Evolutionary conservation across 768 basidiomycete species (phyloP).

Genomic region (Russula abietina): DNA sequence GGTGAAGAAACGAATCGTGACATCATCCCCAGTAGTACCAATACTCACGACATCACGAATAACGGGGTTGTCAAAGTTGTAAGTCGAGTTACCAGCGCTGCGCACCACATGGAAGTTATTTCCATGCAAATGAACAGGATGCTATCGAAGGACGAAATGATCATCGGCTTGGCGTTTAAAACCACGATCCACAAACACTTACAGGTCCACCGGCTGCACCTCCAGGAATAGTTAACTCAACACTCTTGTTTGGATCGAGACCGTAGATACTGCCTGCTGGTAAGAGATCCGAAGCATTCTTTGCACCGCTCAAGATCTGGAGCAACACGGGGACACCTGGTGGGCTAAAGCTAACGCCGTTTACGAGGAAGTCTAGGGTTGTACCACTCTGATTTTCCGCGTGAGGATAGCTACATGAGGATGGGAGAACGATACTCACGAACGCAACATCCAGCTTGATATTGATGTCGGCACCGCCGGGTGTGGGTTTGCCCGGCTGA

Average conservation of each 20-base stretch:
- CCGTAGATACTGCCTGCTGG: slow-evolving; percentile 43
- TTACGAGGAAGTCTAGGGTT: background rate
- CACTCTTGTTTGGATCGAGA: slow-evolving; percentile 39
- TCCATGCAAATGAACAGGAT: background rate
- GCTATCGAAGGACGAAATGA: background rate
- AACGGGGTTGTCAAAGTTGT: background rate
- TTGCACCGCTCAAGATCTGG: background rate
- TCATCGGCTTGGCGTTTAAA: too few species aligned
- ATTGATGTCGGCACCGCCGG: background rate
- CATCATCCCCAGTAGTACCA: background rate
- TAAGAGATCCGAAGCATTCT: slow-evolving; percentile 40
- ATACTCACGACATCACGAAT: background rate
- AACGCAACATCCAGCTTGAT: background rate
- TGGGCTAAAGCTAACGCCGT: background rate
- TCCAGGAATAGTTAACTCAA: background rate
- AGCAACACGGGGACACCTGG: background rate
- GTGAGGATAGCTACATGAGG: background rate
- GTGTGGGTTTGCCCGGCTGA: background rate
- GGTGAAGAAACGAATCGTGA: background rate
- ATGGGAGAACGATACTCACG: background rate
- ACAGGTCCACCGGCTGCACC: background rate
- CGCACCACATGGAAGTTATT: background rate
- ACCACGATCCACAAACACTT: background rate
- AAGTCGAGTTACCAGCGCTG: background rate
- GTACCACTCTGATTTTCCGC: background rate